These are phyloP conservation scores for Pseudogymnoascus sp. DNA, from an alignment of 2,329 filamentous ascomycete species.

Conservation along the genomic window DNA sequence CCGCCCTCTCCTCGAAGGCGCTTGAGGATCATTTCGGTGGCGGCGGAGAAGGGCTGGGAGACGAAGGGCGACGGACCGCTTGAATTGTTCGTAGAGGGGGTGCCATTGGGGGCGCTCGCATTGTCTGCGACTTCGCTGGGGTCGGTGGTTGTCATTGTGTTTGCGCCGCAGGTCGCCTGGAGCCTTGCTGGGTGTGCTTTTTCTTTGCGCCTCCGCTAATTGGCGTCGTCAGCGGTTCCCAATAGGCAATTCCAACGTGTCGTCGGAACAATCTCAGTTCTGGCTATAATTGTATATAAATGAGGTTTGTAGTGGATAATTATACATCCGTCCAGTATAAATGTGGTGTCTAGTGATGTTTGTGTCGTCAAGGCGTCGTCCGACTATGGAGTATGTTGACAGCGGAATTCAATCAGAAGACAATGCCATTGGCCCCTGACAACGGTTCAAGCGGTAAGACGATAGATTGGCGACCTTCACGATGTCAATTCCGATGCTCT, in stretches of 20 bases:
- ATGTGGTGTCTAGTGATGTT: neutral
- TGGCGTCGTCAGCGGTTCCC: neutral
- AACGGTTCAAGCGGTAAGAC: neutral
- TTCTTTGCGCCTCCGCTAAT: conserved; percentile 1
- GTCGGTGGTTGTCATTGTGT: neutral
- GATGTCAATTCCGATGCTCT: neutral
- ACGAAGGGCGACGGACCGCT: neutral
- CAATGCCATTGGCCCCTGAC: neutral
- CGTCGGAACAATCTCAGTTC: neutral
- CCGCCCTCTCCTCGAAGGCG: conserved; percentile 24
- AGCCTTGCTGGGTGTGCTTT: neutral
- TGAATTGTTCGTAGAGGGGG: neutral
- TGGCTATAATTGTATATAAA: neutral
- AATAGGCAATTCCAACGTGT: neutral
- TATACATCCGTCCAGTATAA: neutral
- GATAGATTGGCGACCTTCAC: neutral
- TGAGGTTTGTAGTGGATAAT: neutral
- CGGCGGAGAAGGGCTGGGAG: conserved; percentile 23
- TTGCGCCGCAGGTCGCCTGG: neutral
- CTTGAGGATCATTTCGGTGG: conserved; percentile 30
- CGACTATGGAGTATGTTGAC: neutral
- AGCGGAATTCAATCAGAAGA: neutral
- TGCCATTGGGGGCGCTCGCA: neutral
- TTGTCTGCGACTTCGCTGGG: neutral
- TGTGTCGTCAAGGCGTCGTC: neutral